Percentiles rank a stretch among this genome's conserved stretches.
Conservation (phyloP, 371 early-diverging fungal genomes). For the Actinomortierella wolfii region DNA sequence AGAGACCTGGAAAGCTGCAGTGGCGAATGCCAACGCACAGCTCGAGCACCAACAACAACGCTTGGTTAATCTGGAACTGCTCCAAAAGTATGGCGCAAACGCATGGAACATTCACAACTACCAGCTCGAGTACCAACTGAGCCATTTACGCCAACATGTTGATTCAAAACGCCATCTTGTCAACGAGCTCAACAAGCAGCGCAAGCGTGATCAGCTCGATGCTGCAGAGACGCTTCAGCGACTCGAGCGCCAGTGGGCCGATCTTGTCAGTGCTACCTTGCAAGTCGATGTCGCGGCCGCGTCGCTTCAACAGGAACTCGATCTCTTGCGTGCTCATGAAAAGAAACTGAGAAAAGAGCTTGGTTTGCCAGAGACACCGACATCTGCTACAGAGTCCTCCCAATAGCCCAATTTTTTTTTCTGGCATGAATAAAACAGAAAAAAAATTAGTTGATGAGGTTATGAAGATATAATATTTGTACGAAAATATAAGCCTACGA, state of each 20-base stretch:
- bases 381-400: not conserved
- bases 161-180: constrained; percentile 55
- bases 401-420: not conserved
- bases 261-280: constrained; percentile 62
- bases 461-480: too few species aligned
- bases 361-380: constrained; percentile 16
- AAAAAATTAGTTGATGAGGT: not conserved
- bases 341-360: constrained; percentile 30
- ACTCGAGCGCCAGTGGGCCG: constrained; percentile 66
- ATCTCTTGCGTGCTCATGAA: constrained; percentile 55
- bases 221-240: constrained; percentile 57
- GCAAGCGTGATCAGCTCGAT: constrained; percentile 74
- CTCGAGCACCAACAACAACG: constrained; percentile 83
- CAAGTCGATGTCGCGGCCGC: constrained; percentile 65
- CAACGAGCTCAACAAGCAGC: constrained; percentile 65
- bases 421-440: not conserved
- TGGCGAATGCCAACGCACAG: constrained; percentile 83
- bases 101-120: constrained; percentile 86
- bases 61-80: constrained; percentile 80
- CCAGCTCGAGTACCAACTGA: constrained; percentile 67
- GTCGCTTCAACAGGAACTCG: constrained; percentile 56
- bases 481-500: too few species aligned
- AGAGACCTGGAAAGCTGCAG: constrained; percentile 67
- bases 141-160: constrained; percentile 51
- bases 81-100: constrained; percentile 82